Conservation (phyloP, 2,329 filamentous ascomycete species). For the Ophiocordyceps camponoti-floridani region DNA sequence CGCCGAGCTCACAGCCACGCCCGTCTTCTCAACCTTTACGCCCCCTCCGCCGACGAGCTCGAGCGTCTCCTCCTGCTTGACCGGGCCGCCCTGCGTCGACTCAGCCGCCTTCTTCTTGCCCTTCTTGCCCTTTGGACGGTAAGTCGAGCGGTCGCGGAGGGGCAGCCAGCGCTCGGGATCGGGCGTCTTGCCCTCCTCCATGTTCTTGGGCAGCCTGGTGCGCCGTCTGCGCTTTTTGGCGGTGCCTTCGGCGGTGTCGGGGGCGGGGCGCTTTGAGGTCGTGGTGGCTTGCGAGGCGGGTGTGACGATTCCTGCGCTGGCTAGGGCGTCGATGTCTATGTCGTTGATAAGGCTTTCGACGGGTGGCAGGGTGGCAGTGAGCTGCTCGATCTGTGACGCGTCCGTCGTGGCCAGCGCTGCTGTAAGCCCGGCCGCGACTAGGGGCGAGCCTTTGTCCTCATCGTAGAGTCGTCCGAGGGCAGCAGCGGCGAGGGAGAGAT, state of each 20-base stretch:
- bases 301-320: conserved; percentile 43
- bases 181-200: conserved; percentile 58
- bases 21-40: conserved; percentile 45
- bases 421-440: conserved; percentile 67
- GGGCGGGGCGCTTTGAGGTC: conserved; percentile 30
- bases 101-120: conserved; percentile 67
- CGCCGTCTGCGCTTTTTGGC: conserved; percentile 36
- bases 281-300: conserved; percentile 16
- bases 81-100: conserved; percentile 69
- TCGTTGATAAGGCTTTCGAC: conserved; percentile 42
- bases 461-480: conserved; percentile 56
- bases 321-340: conserved; percentile 42
- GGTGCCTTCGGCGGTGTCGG: conserved; percentile 20
- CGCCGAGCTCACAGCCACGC: conserved; percentile 15
- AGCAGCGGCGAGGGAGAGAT: conserved; percentile 53
- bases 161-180: conserved; percentile 92
- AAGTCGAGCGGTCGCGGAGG: conserved; percentile 72
- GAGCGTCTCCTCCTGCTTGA: conserved; percentile 53
- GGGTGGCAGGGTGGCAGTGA: conserved; percentile 39
- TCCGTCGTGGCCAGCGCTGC: conserved; percentile 56
- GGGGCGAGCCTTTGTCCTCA: conserved; percentile 46
- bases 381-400: conserved; percentile 32
- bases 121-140: conserved; percentile 82
- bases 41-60: conserved; percentile 46
- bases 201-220: conserved; percentile 52